phyloP scores from a whole-genome alignment of 2,329 filamentous ascomycete species.

The Penicillium sp. region DNA sequence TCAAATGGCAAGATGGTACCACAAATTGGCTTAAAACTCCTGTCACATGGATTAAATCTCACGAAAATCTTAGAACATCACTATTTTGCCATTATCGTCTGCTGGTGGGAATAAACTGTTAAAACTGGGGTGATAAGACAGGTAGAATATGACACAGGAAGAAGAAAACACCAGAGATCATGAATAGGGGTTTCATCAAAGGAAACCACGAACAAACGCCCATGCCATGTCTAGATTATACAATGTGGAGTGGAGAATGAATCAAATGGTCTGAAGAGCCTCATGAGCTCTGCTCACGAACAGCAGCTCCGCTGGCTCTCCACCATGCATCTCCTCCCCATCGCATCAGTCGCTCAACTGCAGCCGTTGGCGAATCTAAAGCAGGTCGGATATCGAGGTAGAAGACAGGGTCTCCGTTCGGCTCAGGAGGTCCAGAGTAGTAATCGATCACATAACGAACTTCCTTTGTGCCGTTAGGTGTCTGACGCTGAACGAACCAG shows the following conservation, averaged over 20 bases:
- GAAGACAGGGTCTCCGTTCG: conserved; percentile 89
- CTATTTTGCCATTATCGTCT: background rate
- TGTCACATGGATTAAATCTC: too few relatives aligned
- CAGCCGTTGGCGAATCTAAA: conserved; percentile 74
- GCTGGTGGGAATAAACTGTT: background rate
- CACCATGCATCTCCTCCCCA: conserved; percentile 97
- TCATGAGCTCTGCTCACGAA: conserved; percentile 28
- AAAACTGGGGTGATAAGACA: background rate
- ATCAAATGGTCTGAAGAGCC: background rate
- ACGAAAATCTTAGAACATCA: background rate
- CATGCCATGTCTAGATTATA: conserved; percentile 24
- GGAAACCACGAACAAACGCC: conserved; percentile 21
- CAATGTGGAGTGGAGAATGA: conserved; percentile 27
- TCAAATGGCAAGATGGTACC: background rate
- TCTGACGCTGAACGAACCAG: conserved; percentile 82
- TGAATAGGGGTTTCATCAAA: background rate
- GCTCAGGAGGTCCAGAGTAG: conserved; percentile 79
- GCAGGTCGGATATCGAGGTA: conserved; percentile 93
- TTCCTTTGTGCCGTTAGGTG: conserved; percentile 68
- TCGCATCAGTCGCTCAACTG: conserved; percentile 77
- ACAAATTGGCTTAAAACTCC: background rate
- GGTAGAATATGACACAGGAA: background rate
- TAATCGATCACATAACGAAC: conserved; percentile 97
- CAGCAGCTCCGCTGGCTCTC: conserved; percentile 74
- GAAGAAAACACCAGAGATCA: conserved; percentile 1